These are phyloP conservation scores for Ustilago vetiveriae DNA, from an alignment of 1,284 basidiomycete species.

Conservation along the genomic window DNA sequence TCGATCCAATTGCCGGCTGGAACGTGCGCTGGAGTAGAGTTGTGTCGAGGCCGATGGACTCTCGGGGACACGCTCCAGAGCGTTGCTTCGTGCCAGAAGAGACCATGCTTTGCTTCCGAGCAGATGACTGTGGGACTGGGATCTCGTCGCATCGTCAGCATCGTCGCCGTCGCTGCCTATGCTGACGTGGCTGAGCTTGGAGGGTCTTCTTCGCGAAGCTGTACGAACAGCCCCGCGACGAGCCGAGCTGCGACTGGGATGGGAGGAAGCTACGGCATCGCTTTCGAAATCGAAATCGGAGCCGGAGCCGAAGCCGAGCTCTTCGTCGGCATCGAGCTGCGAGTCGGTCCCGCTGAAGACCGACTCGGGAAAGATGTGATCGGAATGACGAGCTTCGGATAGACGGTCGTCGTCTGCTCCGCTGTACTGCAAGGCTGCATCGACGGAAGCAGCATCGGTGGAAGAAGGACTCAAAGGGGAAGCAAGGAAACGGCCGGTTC, in stretches of 20 bases:
- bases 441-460: slow-evolving; percentile 19
- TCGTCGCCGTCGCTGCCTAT: slow-evolving; percentile 29
- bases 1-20: slow-evolving; percentile 19
- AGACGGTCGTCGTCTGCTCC: slow-evolving; percentile 15
- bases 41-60: slow-evolving; percentile 31
- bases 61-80: slow-evolving; percentile 19
- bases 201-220: slow-evolving; percentile 18
- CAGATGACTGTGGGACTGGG: slow-evolving; percentile 16
- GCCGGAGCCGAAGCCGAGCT: slow-evolving; percentile 45
- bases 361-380: slow-evolving; percentile 28
- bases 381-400: slow-evolving; percentile 24
- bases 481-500: slow-evolving; percentile 40
- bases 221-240: slow-evolving; percentile 8
- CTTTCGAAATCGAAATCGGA: slow-evolving; percentile 49
- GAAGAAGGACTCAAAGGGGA: slow-evolving; percentile 32
- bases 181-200: slow-evolving; percentile 27
- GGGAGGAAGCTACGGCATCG: slow-evolving; percentile 39
- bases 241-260: slow-evolving; percentile 29
- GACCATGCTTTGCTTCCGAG: slow-evolving; percentile 44
- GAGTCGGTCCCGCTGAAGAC: slow-evolving; percentile 38
- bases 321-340: slow-evolving; percentile 44
- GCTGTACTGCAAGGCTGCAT: slow-evolving; percentile 20
- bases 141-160: neutral
- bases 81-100: slow-evolving; percentile 22
- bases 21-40: slow-evolving; percentile 36